phyloP scores from a whole-genome alignment of 2,329 filamentous ascomycete genomes.

The Penicillium brevicompactum region DNA sequence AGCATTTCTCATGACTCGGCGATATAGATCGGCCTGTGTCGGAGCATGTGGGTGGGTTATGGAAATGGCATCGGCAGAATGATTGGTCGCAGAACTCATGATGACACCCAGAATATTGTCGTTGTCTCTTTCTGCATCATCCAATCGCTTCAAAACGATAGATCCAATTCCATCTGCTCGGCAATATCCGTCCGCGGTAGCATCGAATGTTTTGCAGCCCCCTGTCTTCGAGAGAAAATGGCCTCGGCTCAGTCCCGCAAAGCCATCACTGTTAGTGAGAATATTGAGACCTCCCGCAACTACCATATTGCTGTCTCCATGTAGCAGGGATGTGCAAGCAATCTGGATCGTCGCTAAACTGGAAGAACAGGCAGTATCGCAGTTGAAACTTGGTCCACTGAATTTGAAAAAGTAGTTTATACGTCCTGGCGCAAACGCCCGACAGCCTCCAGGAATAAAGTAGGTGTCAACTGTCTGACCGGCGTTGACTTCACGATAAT shows the following conservation, averaged over 20 bases:
- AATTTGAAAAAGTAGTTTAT: slow-evolving; percentile 70
- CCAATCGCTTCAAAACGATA: slow-evolving; percentile 55
- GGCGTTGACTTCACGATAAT: slow-evolving; percentile 40
- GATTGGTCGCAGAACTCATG: slow-evolving; percentile 45
- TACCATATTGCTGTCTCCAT: slow-evolving; percentile 76
- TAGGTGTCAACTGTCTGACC: neutral
- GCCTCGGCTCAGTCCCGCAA: slow-evolving; percentile 66
- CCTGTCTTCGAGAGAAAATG: slow-evolving; percentile 40
- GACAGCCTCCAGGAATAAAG: neutral
- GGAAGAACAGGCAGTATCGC: slow-evolving; percentile 72
- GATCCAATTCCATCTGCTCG: slow-evolving; percentile 54
- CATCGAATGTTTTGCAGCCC: slow-evolving; percentile 53
- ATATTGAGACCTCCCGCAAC: slow-evolving; percentile 73
- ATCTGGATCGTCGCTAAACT: slow-evolving; percentile 64
- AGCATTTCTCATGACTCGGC: slow-evolving; percentile 40
- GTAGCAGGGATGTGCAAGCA: slow-evolving; percentile 70
- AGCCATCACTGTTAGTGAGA: slow-evolving; percentile 77
- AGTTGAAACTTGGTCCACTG: slow-evolving; percentile 67
- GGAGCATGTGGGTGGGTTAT: slow-evolving; percentile 47
- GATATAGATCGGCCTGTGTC: slow-evolving; percentile 40
- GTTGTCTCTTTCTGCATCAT: slow-evolving; percentile 53
- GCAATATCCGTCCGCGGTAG: slow-evolving; percentile 57
- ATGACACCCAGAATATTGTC: slow-evolving; percentile 48
- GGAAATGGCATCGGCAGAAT: slow-evolving; percentile 48
- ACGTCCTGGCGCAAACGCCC: neutral